Conservation (phyloP, 2,329 filamentous ascomycete species). For the Pestalotiopsis sp. region DNA sequence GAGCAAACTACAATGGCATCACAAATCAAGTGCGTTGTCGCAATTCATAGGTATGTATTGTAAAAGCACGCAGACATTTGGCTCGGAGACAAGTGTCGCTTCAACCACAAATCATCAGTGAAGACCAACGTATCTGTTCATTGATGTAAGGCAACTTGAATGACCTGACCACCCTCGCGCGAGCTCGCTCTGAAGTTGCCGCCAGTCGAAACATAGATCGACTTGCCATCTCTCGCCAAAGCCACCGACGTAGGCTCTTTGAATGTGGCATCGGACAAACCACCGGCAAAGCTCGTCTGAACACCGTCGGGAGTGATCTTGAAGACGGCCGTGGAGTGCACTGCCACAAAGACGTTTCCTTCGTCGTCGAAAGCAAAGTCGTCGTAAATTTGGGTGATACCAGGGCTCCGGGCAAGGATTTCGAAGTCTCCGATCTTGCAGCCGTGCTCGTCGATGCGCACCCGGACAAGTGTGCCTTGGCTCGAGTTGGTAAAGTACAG, state of each 20-base stretch:
- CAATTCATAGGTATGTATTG: too few species aligned
- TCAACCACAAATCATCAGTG: too few species aligned
- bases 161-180: not conserved
- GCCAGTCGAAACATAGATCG: slow-evolving; percentile 22
- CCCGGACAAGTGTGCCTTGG: slow-evolving; percentile 15
- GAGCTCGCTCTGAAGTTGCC: slow-evolving; percentile 12
- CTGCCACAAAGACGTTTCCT: slow-evolving; percentile 21
- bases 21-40: too few species aligned
- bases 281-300: slow-evolving; percentile 18
- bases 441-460: slow-evolving; percentile 19
- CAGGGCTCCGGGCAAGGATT: slow-evolving; percentile 16
- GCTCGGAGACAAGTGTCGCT: too few species aligned
- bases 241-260: slow-evolving; percentile 21
- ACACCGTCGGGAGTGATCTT: slow-evolving; percentile 20
- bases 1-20: too few species aligned
- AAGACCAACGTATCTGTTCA: too few species aligned
- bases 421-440: slow-evolving; percentile 17
- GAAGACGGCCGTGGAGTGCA: slow-evolving; percentile 19
- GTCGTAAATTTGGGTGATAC: slow-evolving; percentile 15
- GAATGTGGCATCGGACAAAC: slow-evolving; percentile 1
- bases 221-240: slow-evolving; percentile 18
- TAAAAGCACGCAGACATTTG: too few species aligned
- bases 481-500: slow-evolving; percentile 26
- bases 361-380: slow-evolving; percentile 22
- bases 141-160: not conserved